A percentile compares a stretch with the other conserved stretches of the same genome.
phyloP scores from a whole-genome alignment of 441 rosid genomes.

The Dalechampia spathulata region DNA sequence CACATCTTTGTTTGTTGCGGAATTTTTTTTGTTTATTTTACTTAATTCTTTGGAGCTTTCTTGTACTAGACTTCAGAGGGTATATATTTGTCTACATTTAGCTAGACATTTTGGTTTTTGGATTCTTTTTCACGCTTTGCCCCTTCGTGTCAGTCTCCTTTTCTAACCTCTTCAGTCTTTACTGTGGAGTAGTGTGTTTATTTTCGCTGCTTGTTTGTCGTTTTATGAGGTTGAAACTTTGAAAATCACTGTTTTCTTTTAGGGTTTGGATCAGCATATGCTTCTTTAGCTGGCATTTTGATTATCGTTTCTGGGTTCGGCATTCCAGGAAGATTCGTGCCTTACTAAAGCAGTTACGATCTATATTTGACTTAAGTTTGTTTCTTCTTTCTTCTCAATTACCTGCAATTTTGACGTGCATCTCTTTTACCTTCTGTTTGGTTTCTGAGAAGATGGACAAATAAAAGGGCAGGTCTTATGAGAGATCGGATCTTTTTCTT shows the following conservation, averaged over 20 bases:
- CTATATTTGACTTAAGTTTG: constrained; percentile 13
- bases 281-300: constrained; percentile 20
- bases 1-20: not conserved
- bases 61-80: constrained; percentile 6
- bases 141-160: constrained; percentile 26
- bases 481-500: constrained; percentile 21
- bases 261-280: constrained; percentile 38
- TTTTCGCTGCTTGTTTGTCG: constrained; percentile 22
- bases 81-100: constrained; percentile 25
- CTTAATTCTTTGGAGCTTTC: not conserved
- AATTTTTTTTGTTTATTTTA: not conserved
- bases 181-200: constrained; percentile 17
- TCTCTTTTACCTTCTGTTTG: constrained; percentile 2
- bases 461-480: not conserved
- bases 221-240: constrained; percentile 21
- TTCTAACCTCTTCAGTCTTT: constrained; percentile 18
- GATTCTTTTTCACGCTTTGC: constrained; percentile 20
- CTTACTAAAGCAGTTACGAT: constrained; percentile 28
- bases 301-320: constrained; percentile 19
- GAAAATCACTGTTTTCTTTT: constrained; percentile 11
- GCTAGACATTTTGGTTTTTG: constrained; percentile 25
- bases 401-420: constrained; percentile 8
- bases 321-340: constrained; percentile 19
- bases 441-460: constrained; percentile 11
- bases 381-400: not conserved